phyloP scores from a whole-genome alignment of 768 basidiomycete genomes.

The Holtermannia corniformis region DNA sequence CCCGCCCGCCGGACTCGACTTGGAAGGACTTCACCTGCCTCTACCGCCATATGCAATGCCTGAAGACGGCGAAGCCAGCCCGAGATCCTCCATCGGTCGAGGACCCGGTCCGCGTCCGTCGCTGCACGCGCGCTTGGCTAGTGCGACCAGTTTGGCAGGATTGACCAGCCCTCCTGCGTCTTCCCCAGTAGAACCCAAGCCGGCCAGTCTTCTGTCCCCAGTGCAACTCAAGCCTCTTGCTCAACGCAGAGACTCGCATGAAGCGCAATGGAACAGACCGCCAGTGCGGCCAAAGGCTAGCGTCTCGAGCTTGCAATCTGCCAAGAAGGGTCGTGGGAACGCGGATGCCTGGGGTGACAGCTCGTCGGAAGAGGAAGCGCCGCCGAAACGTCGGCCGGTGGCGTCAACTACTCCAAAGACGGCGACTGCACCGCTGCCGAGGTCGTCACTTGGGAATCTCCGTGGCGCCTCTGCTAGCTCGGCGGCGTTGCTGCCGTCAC shows the following conservation, averaged over 20 bases:
- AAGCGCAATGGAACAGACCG: background rate
- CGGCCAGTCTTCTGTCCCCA: background rate
- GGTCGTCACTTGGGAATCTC: background rate
- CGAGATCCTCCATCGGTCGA: background rate
- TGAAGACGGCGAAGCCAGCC: background rate
- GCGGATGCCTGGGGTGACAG: background rate
- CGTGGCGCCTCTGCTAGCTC: background rate
- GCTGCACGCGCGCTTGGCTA: background rate
- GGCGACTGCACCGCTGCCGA: too few relatives aligned
- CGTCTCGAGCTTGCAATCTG: background rate
- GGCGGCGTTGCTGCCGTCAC: background rate
- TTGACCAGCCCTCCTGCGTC: background rate
- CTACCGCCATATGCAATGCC: background rate
- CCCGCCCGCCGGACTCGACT: background rate
- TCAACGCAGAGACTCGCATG: background rate
- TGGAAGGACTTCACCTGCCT: background rate
- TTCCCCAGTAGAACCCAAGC: background rate
- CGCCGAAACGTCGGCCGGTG: background rate
- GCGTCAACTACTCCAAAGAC: too few relatives aligned
- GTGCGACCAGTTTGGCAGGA: background rate
- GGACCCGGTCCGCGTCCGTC: too few relatives aligned
- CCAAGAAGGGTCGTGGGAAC: background rate
- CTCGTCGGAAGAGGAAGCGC: background rate
- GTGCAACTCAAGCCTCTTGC: background rate
- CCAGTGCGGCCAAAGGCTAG: background rate